A percentile compares a stretch with the other conserved stretches of the same genome.
phyloP scores from a whole-genome alignment of 2,329 filamentous ascomycete genomes.

The Ceratocystis eucalypticola region DNA sequence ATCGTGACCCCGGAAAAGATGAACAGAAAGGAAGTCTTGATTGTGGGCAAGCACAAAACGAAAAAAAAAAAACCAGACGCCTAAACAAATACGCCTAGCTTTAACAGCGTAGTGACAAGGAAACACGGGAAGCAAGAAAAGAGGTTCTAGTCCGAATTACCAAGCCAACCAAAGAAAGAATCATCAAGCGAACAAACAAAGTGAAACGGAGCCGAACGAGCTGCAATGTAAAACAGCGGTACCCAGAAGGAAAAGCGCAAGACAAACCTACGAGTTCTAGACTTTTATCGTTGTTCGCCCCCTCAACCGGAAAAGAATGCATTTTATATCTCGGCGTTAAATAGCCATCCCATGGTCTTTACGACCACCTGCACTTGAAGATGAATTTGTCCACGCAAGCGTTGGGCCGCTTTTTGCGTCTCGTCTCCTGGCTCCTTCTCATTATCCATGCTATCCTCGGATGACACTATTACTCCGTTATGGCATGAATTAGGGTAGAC shows the following conservation, averaged over 20 bases:
- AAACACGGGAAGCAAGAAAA: not conserved
- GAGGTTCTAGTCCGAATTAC: not conserved
- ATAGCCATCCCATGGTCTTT: not conserved
- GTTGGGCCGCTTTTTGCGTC: not conserved
- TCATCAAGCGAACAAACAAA: not conserved
- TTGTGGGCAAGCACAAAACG: not conserved
- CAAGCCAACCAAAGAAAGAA: not conserved
- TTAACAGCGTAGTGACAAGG: not conserved
- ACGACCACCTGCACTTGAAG: not conserved
- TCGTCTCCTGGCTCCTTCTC: not conserved
- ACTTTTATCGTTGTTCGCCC: not conserved
- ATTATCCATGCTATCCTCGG: not conserved
- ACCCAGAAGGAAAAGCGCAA: not conserved
- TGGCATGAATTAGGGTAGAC: conserved; percentile 30
- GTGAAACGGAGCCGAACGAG: no score
- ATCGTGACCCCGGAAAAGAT: conserved; percentile 1
- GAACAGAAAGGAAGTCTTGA: not conserved
- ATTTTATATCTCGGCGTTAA: not conserved
- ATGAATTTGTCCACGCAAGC: not conserved
- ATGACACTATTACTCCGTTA: conserved; percentile 22
- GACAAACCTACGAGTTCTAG: not conserved
- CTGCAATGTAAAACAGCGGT: not conserved
- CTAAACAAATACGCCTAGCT: not conserved
- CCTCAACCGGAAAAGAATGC: not conserved
- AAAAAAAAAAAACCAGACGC: not conserved